Evolutionary conservation across 176 grass and related monocot species (phyloP).

Genomic region (Stipa capillata): DNA sequence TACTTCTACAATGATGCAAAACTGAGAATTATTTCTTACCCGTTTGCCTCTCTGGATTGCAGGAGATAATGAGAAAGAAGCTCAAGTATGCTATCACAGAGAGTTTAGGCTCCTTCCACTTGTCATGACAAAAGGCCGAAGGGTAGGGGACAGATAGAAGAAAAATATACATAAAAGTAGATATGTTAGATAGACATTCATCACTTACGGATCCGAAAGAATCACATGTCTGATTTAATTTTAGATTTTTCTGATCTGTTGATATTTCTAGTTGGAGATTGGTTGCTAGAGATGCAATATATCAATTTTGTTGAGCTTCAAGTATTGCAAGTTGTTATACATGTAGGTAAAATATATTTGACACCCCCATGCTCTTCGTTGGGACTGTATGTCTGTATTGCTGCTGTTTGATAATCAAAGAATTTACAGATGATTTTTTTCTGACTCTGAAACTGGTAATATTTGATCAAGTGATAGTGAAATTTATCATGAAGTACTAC

Average conservation of each 20-base stretch:
- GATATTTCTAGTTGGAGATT: background rate
- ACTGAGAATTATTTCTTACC: background rate
- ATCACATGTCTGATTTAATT: background rate
- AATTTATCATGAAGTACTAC: no score
- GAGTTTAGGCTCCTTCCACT: conserved; percentile 46
- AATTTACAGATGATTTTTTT: background rate
- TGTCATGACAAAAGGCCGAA: conserved; percentile 30
- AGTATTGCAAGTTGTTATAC: background rate
- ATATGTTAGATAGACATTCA: background rate
- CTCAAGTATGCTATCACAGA: conserved; percentile 38
- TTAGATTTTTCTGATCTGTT: background rate
- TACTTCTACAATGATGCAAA: background rate
- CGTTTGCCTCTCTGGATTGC: background rate
- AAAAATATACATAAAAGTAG: background rate
- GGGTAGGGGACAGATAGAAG: background rate
- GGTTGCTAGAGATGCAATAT: background rate
- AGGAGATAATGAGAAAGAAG: conserved; percentile 50
- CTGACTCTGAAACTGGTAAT: background rate
- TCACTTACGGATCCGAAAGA: background rate
- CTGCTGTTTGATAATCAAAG: background rate
- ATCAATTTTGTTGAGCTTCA: background rate
- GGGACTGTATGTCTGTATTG: background rate
- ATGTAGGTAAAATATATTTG: background rate
- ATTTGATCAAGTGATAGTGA: background rate
- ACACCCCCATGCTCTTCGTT: background rate